Conservation (phyloP, 202 grass and related monocot species). For the Elaeis oleifera region DNA sequence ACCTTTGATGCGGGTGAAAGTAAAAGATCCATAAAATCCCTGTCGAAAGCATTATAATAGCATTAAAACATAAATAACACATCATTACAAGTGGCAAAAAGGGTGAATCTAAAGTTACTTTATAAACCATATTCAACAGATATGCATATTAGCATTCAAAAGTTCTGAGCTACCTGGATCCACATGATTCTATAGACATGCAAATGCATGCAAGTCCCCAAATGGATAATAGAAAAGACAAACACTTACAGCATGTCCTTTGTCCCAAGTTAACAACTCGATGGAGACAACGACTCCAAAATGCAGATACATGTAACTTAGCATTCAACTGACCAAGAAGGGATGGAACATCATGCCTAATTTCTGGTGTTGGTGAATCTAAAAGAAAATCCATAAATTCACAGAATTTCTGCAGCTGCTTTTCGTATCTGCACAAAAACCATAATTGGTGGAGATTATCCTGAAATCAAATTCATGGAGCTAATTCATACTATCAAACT, state of each 20-base stretch:
- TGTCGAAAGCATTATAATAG: slow-evolving; percentile 17
- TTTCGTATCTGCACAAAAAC: slow-evolving; percentile 15
- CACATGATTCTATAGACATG: too few relatives aligned
- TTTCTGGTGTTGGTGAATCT: slow-evolving; percentile 74
- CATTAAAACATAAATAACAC: not conserved
- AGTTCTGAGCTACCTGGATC: too few relatives aligned
- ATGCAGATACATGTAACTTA: slow-evolving; percentile 68
- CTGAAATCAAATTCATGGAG: too few relatives aligned
- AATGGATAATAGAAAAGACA: not conserved
- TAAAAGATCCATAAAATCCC: slow-evolving; percentile 84
- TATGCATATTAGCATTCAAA: too few relatives aligned
- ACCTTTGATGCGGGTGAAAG: slow-evolving; percentile 89
- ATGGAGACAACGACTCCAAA: slow-evolving; percentile 66
- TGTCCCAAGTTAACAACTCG: slow-evolving; percentile 62
- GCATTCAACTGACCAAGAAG: slow-evolving; percentile 69
- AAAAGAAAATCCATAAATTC: slow-evolving; percentile 85
- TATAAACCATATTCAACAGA: too few relatives aligned
- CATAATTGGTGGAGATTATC: too few relatives aligned
- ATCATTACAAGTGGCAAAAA: not conserved
- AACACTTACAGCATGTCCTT: slow-evolving; percentile 86
- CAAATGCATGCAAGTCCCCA: too few relatives aligned
- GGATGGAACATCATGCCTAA: slow-evolving; percentile 41
- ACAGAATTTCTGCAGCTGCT: slow-evolving; percentile 22
- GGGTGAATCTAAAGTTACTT: not conserved
- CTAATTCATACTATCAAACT: too few relatives aligned